phyloP scores from a whole-genome alignment of 345 rosid species.

The Excoecaria cochinchinensis region DNA sequence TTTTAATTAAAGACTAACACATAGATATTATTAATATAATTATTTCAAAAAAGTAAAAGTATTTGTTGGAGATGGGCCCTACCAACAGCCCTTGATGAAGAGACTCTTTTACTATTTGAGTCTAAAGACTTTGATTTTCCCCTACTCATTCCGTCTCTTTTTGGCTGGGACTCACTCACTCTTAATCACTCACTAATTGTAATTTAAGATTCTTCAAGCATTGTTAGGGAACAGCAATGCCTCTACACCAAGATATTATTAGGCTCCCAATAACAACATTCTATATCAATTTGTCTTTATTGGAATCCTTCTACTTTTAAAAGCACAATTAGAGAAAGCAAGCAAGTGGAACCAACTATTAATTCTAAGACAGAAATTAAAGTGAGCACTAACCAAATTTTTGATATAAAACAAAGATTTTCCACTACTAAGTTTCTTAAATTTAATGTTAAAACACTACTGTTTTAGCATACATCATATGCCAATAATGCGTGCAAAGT shows the following conservation, averaged over 20 bases:
- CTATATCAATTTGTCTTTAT: conserved; percentile 14
- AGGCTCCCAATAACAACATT: not conserved
- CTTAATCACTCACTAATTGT: conserved; percentile 12
- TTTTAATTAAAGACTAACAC: too few species aligned
- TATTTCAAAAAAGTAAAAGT: not conserved
- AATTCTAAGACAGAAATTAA: conserved; percentile 25
- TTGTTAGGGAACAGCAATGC: not conserved
- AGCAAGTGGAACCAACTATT: conserved; percentile 18
- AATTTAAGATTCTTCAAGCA: conserved; percentile 4
- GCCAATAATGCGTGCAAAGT: not conserved
- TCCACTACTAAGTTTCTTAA: conserved; percentile 1
- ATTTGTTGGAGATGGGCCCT: conserved; percentile 10
- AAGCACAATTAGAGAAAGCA: conserved; percentile 25
- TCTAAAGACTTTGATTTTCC: conserved; percentile 6
- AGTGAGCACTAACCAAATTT: conserved; percentile 11
- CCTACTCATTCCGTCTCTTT: conserved; percentile 11
- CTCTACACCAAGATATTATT: not conserved
- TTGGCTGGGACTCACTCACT: conserved; percentile 21
- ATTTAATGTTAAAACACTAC: not conserved
- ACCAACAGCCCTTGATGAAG: not conserved
- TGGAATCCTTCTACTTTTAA: conserved; percentile 9
- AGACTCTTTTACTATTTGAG: conserved; percentile 3
- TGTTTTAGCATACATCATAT: not conserved
- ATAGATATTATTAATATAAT: too few species aligned
- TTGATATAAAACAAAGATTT: conserved; percentile 26